Evolutionary conservation across 257 asterid species (phyloP), one percentile per base, ranked within the genome.

Genomic region (Plantago elongata): DNA sequence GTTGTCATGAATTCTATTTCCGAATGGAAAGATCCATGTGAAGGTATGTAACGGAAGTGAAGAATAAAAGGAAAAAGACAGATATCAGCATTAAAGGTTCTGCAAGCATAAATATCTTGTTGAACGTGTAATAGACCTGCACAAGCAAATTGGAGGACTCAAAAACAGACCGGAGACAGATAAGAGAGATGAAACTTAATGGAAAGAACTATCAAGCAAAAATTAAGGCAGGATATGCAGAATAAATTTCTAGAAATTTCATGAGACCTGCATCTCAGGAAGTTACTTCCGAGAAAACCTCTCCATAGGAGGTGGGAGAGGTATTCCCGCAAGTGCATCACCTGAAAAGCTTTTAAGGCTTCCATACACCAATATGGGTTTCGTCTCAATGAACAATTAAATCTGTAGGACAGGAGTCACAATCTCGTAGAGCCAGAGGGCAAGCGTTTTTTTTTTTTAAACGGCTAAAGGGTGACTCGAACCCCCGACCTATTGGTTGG

Each of bases 71-170:
- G 81, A 89, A 85, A 77, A 89, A 93, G 27, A 79, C 94, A 54
- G 94, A 75, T 64, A 44, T 77, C 38, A 93, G 78, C 96, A 93
- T 87, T 88, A 93, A 46, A 52, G 99, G 99, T 75, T 93, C 99
- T 0, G 97, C 99, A 37, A 93, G 94, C 99, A 93, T 93, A 72
- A 77, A 93, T 64, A 85, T 43, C 42, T 83, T 88, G 70, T 79
- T 81, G 96, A 93, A 93, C 72, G 77, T 79, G 85, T 93, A 93
- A 66, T 85, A 76, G 56, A 93, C 97, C 99, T 93, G 97, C 84
- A 84, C 40, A 71, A 57, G 11, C 56, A 27, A 13, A 44, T 45
- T 16, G 42, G 45, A 37, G 57, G 13, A 57, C 42, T 51, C 27
- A 5, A 37, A 37, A 40, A 9, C 47, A 47, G 9, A 29, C 40